Base-by-base conservation (phyloP, 192 early-diverging fungal genomes). In the Mortierella antarctica region DNA sequence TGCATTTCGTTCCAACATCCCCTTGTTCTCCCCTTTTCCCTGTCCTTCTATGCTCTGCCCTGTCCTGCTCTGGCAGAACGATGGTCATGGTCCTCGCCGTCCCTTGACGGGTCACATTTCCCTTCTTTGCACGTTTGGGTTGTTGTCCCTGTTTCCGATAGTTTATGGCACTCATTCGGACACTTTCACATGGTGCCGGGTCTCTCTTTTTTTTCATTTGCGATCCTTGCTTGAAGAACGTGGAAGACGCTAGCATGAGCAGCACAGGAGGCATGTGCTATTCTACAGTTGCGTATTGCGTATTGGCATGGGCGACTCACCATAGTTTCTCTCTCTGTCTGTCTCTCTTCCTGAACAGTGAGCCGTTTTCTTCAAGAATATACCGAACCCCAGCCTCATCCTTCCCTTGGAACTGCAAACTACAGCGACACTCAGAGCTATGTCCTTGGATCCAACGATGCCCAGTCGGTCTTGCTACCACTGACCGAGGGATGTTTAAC, bases 401-500 rank as follows among this genome's bases (percentile, higher is more conserved):
- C 68, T n/a, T 67, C 82, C 6, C 58, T 74, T 20, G 57, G 83
- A 41, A 65, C 82, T 48, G 50, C 72, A 17, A 67, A 81, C 45
- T 82, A 68, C 23, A 82, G 54, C 41, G 75, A 79, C 21, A 79
- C 57, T 39, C 75, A 79, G 63, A 67, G 62, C 6, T 71, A 71
- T 52, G 40, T n/a, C 46, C 63, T 79, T 39, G 75, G 75, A 60
- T 50, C 75, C 17, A 78, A 47, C 17, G 65, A 73, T 18, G 83
- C 84, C n/a, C 85, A 86, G 42, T 81, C 82, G 40, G 90, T 93
- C 15, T 77, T 88, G 39, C 79, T 94, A 39, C 95, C 94, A 23
- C 74, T 99, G 57, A 89, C 90, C 12, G 86, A 83, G 11, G 97
- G 97, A 47, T 90, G 89, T n/a, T 77, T 99, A 46, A 92, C 92